Evolutionary conservation across 148 eudicot genomes (phyloP), one percentile per base, ranked within the genome.

Genomic region (Rhododendron ovatum): DNA sequence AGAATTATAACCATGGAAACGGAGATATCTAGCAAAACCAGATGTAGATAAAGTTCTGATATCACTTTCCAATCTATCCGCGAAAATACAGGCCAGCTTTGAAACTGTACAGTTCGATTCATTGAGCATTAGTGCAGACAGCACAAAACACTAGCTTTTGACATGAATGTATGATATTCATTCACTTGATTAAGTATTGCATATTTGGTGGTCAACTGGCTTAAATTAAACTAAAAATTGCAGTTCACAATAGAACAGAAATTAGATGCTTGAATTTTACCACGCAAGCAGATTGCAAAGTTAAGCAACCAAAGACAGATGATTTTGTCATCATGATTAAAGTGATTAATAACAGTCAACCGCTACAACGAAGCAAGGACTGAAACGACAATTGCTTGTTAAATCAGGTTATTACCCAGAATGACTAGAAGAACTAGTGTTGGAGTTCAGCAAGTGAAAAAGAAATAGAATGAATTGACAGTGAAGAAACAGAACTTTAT

Each of bases 401-500:
- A 71, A 48, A 74, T 79, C 51, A 78, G 26, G 26, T 83, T n/a
- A 84, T 45, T 63, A 57, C 57, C 82, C 61, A 26, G 47, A 50
- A 67, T 83, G 37, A 71, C 85, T 71, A n/a, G 35, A 48, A 63
- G 15, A 39, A 71, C 76, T 35, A 39, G 48, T 35, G 48, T 75
- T 22, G 39, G 20, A 20, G 26, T 39, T 18, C 26, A 37, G 39
- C 81, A 43, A 71, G n/a, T 12, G 82, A 87, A 82, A 79, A 65
- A 80, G 28, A 84, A 81, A 30, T 33, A 30, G 20, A 10, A 76
- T 30, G 83, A 57, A 48, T 24, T 80, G 59, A 8, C 7, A 83
- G 53, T 39, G 59, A 71, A 69, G 28, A 24, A 43, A 86, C 61
- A 88, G 74, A 84, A 85, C 74, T 83, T 85, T 86, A 81, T 83